Base-by-base conservation (phyloP, 2,329 filamentous ascomycete species). In the Fusarium agapanthi region DNA sequence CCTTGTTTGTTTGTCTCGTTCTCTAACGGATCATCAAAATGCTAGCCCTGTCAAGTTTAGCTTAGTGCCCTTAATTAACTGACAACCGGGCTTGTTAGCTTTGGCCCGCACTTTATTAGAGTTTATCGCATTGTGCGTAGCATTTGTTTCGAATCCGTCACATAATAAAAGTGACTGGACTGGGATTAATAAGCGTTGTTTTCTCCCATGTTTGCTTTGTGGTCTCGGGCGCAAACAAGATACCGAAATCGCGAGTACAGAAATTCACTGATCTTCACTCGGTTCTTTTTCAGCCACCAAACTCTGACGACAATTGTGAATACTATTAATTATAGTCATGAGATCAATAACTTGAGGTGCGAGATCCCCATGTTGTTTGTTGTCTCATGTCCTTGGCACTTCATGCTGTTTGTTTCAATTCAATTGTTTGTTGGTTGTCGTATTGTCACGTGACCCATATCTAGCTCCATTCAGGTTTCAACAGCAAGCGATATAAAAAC, bases 21-120 rank as follows among this genome's bases (percentile, higher is more conserved):
- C 32, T 54, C 50, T 54, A 11, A 54, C 50, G 5, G 50, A 54
- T 41, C 50, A 41, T 54, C 50, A 54, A 5, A n/a, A 15, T 41
- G 48, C 50, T 54, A 54, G 50, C 50, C 50, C 34, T 18, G 20
- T 54, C 20, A 54, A 41, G 50, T 41, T 14, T 54, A 54, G 50
- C 50, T 54, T 38, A 41, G 50, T 28, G 20, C 15, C 50, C 50
- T 54, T 35, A 54, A 54, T 54, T 35, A 54, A 54, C 50, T 54
- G 50, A 41, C 50, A 30, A 30, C 40, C 35, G 35, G 35, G 35
- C 35, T 28, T 18, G 26, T 54, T 30, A 40, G 34, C 35, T 40
- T 15, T 54, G 50, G 24, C 35, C 50, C 50, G 50, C 50, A 40
- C 26, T 54, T 54, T 41, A 54, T 54, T 41, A 54, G 50, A 54